phyloP scores from a whole-genome alignment of 495 filamentous ascomycete species.

The Lophiostoma macrostomum region DNA sequence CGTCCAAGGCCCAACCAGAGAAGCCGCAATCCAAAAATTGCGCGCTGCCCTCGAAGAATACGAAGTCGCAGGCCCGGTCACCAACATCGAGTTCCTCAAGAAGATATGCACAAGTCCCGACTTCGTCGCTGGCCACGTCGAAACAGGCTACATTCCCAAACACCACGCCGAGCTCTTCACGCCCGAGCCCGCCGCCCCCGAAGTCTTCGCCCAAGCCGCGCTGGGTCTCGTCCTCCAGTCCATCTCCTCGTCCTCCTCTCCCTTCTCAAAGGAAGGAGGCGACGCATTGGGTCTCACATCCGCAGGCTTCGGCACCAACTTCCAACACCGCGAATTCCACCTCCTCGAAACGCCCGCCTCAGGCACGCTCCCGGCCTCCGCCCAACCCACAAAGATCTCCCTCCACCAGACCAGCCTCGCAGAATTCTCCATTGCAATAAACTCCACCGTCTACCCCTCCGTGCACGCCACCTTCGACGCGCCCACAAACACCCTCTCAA shows the following conservation, averaged over 20 bases:
- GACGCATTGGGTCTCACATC: constrained; percentile 24
- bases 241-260: constrained; percentile 33
- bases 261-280: no score
- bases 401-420: constrained; percentile 58
- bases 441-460: constrained; percentile 47
- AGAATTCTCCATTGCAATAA: constrained; percentile 63
- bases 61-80: constrained; percentile 86
- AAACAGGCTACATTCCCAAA: constrained; percentile 94
- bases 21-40: constrained; percentile 79
- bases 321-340: constrained; percentile 56
- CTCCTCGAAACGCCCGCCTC: constrained; percentile 52
- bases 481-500: constrained; percentile 45
- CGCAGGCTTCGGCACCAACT: constrained; percentile 54
- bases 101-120: constrained; percentile 71
- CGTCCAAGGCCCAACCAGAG: constrained; percentile 73
- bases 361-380: constrained; percentile 35
- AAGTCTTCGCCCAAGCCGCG: constrained; percentile 73
- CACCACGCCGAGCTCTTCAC: constrained; percentile 61
- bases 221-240: constrained; percentile 60
- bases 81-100: constrained; percentile 97
- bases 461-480: constrained; percentile 47
- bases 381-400: constrained; percentile 57
- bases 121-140: constrained; percentile 84
- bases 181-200: constrained; percentile 19
- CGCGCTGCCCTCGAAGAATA: constrained; percentile 81